Base-by-base conservation (phyloP, 1,139 yeast species). In the Pneumocystis jirovecii region DNA sequence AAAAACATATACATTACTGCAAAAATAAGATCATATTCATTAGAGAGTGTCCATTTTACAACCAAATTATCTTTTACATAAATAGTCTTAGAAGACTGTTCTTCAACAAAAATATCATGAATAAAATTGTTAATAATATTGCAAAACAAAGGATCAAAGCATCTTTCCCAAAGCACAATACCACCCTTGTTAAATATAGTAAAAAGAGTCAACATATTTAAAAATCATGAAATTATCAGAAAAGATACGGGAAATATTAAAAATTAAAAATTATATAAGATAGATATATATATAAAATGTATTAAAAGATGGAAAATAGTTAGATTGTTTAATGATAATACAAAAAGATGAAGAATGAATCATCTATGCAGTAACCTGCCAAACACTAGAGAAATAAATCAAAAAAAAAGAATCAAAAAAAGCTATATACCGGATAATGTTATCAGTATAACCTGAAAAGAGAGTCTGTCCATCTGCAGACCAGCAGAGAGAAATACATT, bases 401-500 rank as follows among this genome's bases (percentile, higher is more conserved):
- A 50, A 25, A 25, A 25, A 25, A 25, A 25, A 12, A 45, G n/a
- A n/a, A n/a, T n/a, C n/a, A 19, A 21, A 50, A 50, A 25, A 50
- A 25, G 10, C 44, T 5, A 40, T 15, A 25, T 50, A 50, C 57
- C 57, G 57, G 25, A 50, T 60, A 78, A 87, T 85, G 85, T 89
- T 89, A 83, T 93, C 99, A 78, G 97, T 91, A 96, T 93, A 93
- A 85, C 99, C 99, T 76, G 97, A 96, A 80, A 90, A 93, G 82
- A 93, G 86, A 87, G 89, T 90, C 85, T 91, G 97, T 81, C 98
- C 98, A 77, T 93, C 98, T 81, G 96, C 95, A 76, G 97, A 91
- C 99, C 99, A 93, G 79, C 97, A 90, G 79, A 93, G 87, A 73
- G 97, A 91, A 80, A 93, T 83, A 79, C 96, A 95, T 82, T 90